Evolutionary conservation across 2,329 filamentous ascomycete genomes (phyloP), one percentile per base, ranked within the genome.

Genomic region (Polytolypa hystricis): DNA sequence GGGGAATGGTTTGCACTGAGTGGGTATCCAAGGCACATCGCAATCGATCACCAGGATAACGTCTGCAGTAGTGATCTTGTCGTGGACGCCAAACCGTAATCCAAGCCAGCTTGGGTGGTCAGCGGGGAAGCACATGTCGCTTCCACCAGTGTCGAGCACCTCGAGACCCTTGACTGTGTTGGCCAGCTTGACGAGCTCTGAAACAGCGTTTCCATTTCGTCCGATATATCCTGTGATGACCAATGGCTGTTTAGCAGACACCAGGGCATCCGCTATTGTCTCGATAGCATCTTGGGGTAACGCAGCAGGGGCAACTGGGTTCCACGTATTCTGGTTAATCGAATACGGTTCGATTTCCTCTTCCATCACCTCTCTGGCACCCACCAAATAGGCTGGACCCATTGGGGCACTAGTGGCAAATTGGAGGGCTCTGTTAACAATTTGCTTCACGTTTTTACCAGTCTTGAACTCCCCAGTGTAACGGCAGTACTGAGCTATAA

Each of bases 11-110:
- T 69, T 68, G 59, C 72, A 78, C 42, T 77, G 75, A 0, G 84
- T 91, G n/a, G 80, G 78, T 38, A 95, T 86, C 85, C 86, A 95
- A 0, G 87, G 87, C 0, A 94, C 85, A 52, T 95, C 87, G 45
- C 85, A 93, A 57, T 95, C 82, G 16, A 93, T 54, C 2, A 94
- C 79, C 1, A 95, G 47, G 41, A 95, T 93, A 8, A 85, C 74
- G 55, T 95, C 89, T 0, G 87, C 84, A 0, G 75, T 75, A 40
- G 69, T 72, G 53, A 94, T 83, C 28, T 70, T 67, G 2, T 83
- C 75, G 35, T 93, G 81, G 2, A 73, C 69, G 3, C 84, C 84
- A 48, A 79, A 93, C 29, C 77, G 71, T 35, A 91, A 57, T 2
- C 87, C 80, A 9, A 84, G 54, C 64, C 74, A 84, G 1, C 62